A percentile compares a stretch with the other conserved stretches of the same genome.
phyloP scores from a whole-genome alignment of 257 asterid species.

The Solanum acaule region DNA sequence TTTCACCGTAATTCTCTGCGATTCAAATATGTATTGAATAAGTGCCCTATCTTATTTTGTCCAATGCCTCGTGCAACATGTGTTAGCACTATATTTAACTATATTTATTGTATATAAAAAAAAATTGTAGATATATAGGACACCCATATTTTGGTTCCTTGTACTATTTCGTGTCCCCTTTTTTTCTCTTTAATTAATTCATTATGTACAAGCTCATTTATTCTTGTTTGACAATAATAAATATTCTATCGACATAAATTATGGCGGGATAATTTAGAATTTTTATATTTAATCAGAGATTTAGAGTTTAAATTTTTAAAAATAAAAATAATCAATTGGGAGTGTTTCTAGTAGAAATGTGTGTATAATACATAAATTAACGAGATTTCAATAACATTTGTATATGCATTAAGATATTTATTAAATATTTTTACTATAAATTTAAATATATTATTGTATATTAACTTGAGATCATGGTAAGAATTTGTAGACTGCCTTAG shows the following conservation, averaged over 20 bases:
- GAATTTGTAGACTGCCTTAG: neutral
- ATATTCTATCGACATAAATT: neutral
- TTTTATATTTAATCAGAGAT: rapidly evolving
- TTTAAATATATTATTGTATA: neutral
- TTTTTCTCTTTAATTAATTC: neutral
- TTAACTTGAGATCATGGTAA: neutral
- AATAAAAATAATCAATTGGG: neutral
- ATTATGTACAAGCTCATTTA: neutral
- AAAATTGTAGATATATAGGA: neutral
- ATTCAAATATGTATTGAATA: neutral
- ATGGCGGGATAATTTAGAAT: rapidly evolving
- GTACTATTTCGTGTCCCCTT: neutral
- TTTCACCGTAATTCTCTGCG: rapidly evolving
- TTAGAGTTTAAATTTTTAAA: neutral
- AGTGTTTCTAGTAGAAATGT: neutral
- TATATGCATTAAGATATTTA: neutral
- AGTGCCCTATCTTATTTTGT: neutral
- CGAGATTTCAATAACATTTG: neutral
- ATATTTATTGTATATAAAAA: neutral
- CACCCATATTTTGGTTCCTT: neutral
- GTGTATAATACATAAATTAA: neutral
- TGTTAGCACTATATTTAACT: neutral
- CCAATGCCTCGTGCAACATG: neutral
- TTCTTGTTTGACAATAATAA: neutral
- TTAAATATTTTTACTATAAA: neutral